Evolutionary conservation across 2,329 filamentous ascomycete genomes (phyloP), one percentile per base, ranked within the genome.

Genomic region (Aspergillus versicolor): DNA sequence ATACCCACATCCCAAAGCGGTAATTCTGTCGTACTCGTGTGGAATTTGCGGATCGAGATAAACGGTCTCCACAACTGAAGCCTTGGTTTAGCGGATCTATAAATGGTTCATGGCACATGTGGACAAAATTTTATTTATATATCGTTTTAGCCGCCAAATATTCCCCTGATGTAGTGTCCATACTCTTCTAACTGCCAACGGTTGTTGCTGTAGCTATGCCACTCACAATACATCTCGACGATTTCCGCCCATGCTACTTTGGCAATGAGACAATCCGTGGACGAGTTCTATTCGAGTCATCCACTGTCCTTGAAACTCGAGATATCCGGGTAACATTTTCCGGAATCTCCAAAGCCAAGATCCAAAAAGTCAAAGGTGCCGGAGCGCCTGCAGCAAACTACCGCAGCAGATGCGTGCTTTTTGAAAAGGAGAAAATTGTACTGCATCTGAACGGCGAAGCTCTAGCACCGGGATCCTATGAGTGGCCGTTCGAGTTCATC

Each of bases 351-450:
- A 63, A 63, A 30, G 54, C 58, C n/a, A 61, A 54, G 13, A 22
- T 63, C 4, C 56, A 58, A 37, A 62, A 63, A 22, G 52, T 61
- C n/a, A 63, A 62, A 21, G 56, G 58, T 12, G 22, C 58, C 5
- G 60, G 47, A 0, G 58, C 58, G 4, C 57, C 56, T 1, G 40
- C 60, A 9, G 54, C 53, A 13, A 61, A 37, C 17, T 63, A 62
- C 46, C 58, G 49, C 4, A 62, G 61, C 52, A 54, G 61, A 52
- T 60, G 60, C 24, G 24, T 61, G 3, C 50, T 63, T 2, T 63
- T 63, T 30, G 53, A 61, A 17, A 58, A 59, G 42, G 58, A 59
- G 21, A 55, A 34, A 4, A 61, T 59, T 5, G 22, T 63, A 1
- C 34, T 46, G 22, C 44, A 53, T 17, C 12, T 27, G 2, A 52